Base-by-base conservation (phyloP, 768 basidiomycete species). In the Tulasnella calospora region DNA sequence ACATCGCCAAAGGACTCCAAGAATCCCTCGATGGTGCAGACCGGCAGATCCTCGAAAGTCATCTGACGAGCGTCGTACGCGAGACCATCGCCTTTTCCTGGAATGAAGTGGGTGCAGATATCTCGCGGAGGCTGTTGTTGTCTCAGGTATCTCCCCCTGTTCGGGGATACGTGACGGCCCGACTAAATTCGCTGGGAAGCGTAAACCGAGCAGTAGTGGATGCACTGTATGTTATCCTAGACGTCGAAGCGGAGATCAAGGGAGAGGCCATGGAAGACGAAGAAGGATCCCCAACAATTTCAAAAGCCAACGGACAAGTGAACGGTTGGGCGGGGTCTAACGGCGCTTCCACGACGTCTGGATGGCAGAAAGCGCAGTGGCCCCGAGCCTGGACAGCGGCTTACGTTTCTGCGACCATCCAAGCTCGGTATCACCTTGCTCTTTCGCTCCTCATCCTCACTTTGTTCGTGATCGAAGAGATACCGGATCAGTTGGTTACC, bases 61-160 rank as follows among this genome's bases (percentile, higher is more conserved):
- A 87, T 12, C 84, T 93, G 44, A 85, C 94, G 70, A 88, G 88
- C 72, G 85, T 90, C 61, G 83, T 91, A 6, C 93, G 91, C 76
- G 93, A 94, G 83, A 93, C 94, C 81, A 89, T 90, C 41, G 91
- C 91, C 0, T 94, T 93, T 83, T 89, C 92, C 1, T 91, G 92
- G 79, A 87, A 89, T 10, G 94, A 95, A 79, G 90, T 79, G 17
- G 71, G 76, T 2, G 71, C 67, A 7, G 67, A 73, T 57, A 61
- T 80, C 21, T 80, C 80, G 8, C 38, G 74, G 46, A 71, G 69
- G 33, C 69, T 67, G 40, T 23, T 95, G 71, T 83, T 94, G 23
- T 87, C 88, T 76, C 92, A 93, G 82, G 89, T 91, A 82, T 89
- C 89, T 0, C 85, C 85, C 46, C 87, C 88, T 47, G 82, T 87